A percentile compares a stretch with the other conserved stretches of the same genome.
Conservation (phyloP, 2,329 filamentous ascomycete species). For the Sclerotinia trifoliorum region DNA sequence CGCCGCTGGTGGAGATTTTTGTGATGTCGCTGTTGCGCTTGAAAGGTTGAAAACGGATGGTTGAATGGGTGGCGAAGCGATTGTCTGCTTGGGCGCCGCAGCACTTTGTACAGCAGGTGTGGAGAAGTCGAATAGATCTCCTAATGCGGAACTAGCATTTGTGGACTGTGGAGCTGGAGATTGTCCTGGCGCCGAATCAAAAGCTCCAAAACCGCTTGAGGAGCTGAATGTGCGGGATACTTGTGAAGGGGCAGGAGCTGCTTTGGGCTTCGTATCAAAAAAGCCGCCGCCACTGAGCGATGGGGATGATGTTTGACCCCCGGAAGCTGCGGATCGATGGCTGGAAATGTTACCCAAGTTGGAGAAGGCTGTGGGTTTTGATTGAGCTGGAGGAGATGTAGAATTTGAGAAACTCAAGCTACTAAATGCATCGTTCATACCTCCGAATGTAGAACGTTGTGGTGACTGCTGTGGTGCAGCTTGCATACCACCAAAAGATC, state of each 20-base stretch:
- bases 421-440: conserved; percentile 78
- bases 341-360: conserved; percentile 46
- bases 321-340: conserved; percentile 42
- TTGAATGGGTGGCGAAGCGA: conserved; percentile 42
- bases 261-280: conserved; percentile 72
- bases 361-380: conserved; percentile 48
- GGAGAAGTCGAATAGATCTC: conserved; percentile 79
- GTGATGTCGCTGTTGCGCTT: conserved; percentile 49
- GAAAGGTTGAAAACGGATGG: conserved; percentile 80
- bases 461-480: conserved; percentile 46
- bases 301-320: conserved; percentile 46
- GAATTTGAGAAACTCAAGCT: conserved; percentile 57
- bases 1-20: conserved; percentile 43
- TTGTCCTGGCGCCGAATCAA: conserved; percentile 48
- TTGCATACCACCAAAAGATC: conserved; percentile 66
- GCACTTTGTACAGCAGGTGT: conserved; percentile 48
- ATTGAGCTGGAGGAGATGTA: conserved; percentile 47
- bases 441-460: conserved; percentile 47
- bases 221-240: conserved; percentile 53
- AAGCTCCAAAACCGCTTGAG: conserved; percentile 62
- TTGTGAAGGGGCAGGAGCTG: conserved; percentile 45
- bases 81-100: conserved; percentile 42
- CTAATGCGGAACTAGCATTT: conserved; percentile 55
- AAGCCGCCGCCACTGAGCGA: conserved; percentile 68
- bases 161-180: conserved; percentile 41